Conservation (phyloP, 177 flowering plant genomes). For the Vitis hybrid region DNA sequence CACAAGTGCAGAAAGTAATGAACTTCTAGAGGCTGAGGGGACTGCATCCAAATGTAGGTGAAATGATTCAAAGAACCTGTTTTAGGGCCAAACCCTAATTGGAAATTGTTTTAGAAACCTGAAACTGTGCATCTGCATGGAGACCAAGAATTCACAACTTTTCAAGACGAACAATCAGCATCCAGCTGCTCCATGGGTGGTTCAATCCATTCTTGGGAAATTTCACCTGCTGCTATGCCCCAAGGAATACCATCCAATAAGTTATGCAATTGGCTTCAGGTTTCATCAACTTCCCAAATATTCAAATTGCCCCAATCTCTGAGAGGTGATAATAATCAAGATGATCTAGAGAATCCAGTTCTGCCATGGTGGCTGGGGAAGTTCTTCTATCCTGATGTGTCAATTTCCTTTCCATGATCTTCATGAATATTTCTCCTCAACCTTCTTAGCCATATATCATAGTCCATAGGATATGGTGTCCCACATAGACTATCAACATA, state of each 20-base stretch:
- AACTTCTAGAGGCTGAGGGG: not conserved
- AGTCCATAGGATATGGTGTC: slow-evolving; percentile 87
- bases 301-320: not conserved
- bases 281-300: slow-evolving; percentile 13
- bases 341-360: slow-evolving; percentile 8
- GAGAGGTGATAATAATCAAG: slow-evolving; percentile 7
- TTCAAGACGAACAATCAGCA: not conserved
- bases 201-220: not conserved
- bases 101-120: not conserved
- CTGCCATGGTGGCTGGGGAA: not conserved
- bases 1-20: slow-evolving; percentile 2
- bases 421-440: slow-evolving; percentile 53
- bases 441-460: slow-evolving; percentile 83
- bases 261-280: slow-evolving; percentile 1
- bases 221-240: not conserved
- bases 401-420: slow-evolving; percentile 69
- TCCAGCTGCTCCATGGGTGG: not conserved
- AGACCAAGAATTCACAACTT: slow-evolving; percentile 4
- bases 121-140: not conserved
- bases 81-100: not conserved
- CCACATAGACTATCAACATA: slow-evolving; percentile 94
- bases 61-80: not conserved
- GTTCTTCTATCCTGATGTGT: slow-evolving; percentile 32
- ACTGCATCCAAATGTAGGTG: not conserved
- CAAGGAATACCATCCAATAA: not conserved